These are phyloP conservation scores for Fusarium subtropicale DNA, from an alignment of 2,329 filamentous ascomycete genomes.

Conservation along the genomic window DNA sequence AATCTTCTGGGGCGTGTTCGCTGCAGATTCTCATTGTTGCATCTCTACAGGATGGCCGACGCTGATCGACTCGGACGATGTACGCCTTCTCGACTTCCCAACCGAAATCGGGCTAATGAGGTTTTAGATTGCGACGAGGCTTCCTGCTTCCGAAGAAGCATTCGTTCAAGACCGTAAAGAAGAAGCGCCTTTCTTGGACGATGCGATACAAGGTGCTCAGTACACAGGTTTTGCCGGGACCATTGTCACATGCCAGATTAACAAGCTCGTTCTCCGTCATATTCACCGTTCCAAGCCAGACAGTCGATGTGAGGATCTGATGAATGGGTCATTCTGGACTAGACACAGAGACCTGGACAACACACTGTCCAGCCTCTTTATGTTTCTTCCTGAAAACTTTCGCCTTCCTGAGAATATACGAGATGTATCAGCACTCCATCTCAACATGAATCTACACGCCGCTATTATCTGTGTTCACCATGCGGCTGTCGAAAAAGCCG, in stretches of 20 bases:
- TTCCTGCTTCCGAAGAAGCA: conserved; percentile 84
- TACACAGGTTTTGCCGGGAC: conserved; percentile 80
- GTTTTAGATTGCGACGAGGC: conserved; percentile 74
- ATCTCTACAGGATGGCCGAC: conserved; percentile 93
- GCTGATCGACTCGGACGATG: conserved; percentile 78
- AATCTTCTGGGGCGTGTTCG: conserved; percentile 88
- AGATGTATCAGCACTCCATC: conserved; percentile 80
- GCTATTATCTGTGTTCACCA: conserved; percentile 90
- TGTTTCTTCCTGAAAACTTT: conserved; percentile 80
- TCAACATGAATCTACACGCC: conserved; percentile 90
- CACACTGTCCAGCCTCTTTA: conserved; percentile 78
- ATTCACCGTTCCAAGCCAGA: conserved; percentile 77
- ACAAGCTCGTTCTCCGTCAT: conserved; percentile 84
- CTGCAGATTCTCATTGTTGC: conserved; percentile 84
- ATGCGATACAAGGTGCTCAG: conserved; percentile 70
- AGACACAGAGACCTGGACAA: conserved; percentile 87
- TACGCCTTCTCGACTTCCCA: conserved; percentile 38
- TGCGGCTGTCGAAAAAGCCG: conserved; percentile 85
- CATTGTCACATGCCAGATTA: conserved; percentile 79
- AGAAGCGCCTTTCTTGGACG: conserved; percentile 70
- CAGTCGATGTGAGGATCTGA: conserved; percentile 79
- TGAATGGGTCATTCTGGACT: conserved; percentile 84
- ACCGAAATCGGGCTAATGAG: conserved; percentile 9
- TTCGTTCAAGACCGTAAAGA: conserved; percentile 76
- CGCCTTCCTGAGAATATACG: conserved; percentile 76